These are phyloP conservation scores for Leishmania aethiopica DNA, from an alignment of 208 protist genomes.

Conservation along the genomic window DNA sequence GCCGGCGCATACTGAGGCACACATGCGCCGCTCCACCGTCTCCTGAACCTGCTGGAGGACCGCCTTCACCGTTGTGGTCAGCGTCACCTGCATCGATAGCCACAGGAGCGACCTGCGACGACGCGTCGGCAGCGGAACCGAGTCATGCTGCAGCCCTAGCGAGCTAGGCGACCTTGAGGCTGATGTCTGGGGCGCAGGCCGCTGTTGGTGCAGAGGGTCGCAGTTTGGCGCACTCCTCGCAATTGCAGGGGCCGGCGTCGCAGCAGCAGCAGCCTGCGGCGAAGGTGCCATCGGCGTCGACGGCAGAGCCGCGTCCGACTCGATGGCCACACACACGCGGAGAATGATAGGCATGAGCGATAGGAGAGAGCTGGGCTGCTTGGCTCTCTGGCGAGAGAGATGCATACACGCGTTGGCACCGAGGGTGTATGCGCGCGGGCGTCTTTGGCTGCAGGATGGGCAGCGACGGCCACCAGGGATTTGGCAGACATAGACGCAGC, in stretches of 20 bases:
- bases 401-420: neutral
- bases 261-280: neutral
- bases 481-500: neutral
- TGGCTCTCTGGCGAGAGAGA: neutral
- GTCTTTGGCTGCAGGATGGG: neutral
- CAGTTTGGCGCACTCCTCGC: too few species aligned
- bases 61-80: constrained; percentile 30
- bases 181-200: neutral
- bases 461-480: neutral
- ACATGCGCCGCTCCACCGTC: constrained; percentile 44
- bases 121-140: neutral
- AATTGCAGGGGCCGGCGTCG: too few species aligned
- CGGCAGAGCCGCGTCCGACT: neutral
- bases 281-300: neutral
- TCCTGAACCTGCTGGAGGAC: constrained; percentile 33
- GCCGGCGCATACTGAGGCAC: constrained; percentile 18
- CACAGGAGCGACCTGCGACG: constrained; percentile 34
- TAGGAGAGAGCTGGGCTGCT: neutral
- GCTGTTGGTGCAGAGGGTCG: neutral
- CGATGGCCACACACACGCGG: constrained; percentile 21
- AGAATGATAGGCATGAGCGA: constrained; percentile 30
- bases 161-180: neutral
- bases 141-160: neutral
- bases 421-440: neutral
- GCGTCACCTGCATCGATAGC: constrained; percentile 41